Evolutionary conservation across 805 yeast species (phyloP).

Genomic region (Scheffersomyces ergatensis): DNA sequence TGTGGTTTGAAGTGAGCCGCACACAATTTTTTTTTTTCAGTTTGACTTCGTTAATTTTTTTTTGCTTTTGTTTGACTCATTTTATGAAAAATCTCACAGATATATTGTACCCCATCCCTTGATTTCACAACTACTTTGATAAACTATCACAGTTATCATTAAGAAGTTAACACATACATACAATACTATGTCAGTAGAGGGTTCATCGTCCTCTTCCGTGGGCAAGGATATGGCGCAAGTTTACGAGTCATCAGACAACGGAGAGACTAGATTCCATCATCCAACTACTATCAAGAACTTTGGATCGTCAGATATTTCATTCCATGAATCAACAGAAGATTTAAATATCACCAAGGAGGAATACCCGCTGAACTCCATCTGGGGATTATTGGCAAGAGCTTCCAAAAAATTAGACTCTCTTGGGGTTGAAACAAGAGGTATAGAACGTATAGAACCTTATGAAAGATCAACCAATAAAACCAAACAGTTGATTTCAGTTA

Average conservation of each 20-base stretch:
- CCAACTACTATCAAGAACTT: background rate
- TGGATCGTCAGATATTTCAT: background rate
- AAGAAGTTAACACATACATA: too few relatives aligned
- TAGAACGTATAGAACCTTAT: conserved; percentile 68
- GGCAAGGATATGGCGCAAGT: too few relatives aligned
- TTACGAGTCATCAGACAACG: too few relatives aligned
- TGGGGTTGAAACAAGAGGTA: conserved; percentile 76
- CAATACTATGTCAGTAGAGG: background rate
- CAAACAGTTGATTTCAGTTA: conserved; percentile 41
- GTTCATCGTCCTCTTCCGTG: too few relatives aligned
- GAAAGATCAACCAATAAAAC: conserved; percentile 48
- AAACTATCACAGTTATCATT: too few relatives aligned
- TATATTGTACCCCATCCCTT: too few relatives aligned
- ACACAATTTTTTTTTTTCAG: too few relatives aligned
- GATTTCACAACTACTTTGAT: too few relatives aligned
- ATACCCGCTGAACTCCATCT: conserved; percentile 1
- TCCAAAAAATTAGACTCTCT: conserved; percentile 40
- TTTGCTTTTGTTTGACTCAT: too few relatives aligned
- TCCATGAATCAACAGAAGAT: background rate
- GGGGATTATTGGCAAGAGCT: conserved; percentile 8
- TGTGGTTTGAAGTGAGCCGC: too few relatives aligned
- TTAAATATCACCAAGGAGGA: background rate
- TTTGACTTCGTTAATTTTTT: too few relatives aligned
- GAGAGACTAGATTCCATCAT: background rate
- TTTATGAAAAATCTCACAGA: too few relatives aligned